Evolutionary conservation across 495 filamentous ascomycete genomes (phyloP).

Genomic region (Podospora tetraspora): DNA sequence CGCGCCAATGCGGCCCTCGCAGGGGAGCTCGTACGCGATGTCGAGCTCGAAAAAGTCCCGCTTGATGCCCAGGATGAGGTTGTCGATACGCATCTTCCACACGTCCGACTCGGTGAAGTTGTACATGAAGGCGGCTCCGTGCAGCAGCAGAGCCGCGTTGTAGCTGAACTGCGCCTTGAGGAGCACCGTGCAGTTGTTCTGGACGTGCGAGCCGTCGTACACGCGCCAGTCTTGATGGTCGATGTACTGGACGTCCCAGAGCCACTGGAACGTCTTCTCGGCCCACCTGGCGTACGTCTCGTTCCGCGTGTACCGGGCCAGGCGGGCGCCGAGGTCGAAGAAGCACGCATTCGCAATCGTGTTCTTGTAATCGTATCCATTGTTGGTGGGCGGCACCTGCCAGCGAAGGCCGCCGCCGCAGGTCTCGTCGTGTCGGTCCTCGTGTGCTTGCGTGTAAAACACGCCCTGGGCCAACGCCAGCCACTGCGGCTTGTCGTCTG

Average conservation of each 20-base stretch:
- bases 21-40: constrained; percentile 65
- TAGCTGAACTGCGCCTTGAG: constrained; percentile 66
- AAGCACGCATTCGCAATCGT: constrained; percentile 59
- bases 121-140: constrained; percentile 74
- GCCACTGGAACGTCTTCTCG: constrained; percentile 70
- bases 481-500: constrained; percentile 60
- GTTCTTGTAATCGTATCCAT: constrained; percentile 84
- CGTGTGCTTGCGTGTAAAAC: constrained; percentile 62
- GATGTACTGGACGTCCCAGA: constrained; percentile 56
- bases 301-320: constrained; percentile 73
- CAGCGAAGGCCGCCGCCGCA: constrained; percentile 71
- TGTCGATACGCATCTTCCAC: constrained; percentile 56
- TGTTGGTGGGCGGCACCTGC: constrained; percentile 72
- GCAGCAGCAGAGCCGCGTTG: constrained; percentile 66
- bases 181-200: constrained; percentile 55
- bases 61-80: constrained; percentile 54
- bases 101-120: constrained; percentile 43
- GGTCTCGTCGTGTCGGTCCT: constrained; percentile 52
- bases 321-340: constrained; percentile 73
- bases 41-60: constrained; percentile 52
- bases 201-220: constrained; percentile 65
- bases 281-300: constrained; percentile 75
- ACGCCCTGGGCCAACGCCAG: constrained; percentile 69
- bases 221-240: constrained; percentile 51
- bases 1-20: constrained; percentile 51